These are phyloP conservation scores for Mycena belliarum DNA, from an alignment of 768 basidiomycete genomes.

Conservation along the genomic window DNA sequence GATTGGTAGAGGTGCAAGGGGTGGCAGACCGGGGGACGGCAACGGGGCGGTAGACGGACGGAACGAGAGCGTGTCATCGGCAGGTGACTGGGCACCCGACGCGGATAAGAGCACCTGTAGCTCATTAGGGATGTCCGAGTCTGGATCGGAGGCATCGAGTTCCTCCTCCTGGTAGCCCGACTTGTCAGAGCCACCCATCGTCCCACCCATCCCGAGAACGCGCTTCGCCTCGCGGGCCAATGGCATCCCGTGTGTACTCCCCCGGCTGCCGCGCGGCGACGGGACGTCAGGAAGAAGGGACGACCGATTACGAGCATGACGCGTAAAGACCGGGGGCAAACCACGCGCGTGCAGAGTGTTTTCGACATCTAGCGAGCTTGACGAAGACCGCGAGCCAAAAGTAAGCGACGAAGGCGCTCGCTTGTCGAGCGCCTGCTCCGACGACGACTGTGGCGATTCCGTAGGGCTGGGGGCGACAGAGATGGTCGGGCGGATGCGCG, in stretches of 20 bases:
- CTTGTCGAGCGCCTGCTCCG: slow-evolving; percentile 26
- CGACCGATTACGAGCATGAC: slow-evolving; percentile 29
- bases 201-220: slow-evolving; percentile 64
- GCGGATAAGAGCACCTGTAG: slow-evolving; percentile 60
- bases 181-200: slow-evolving; percentile 62
- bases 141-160: slow-evolving; percentile 59
- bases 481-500: slow-evolving; percentile 15
- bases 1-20: slow-evolving; percentile 40
- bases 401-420: slow-evolving; percentile 42
- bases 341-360: background rate
- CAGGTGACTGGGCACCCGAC: slow-evolving; percentile 34
- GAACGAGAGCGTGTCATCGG: slow-evolving; percentile 44
- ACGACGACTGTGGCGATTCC: slow-evolving; percentile 26
- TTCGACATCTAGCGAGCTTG: slow-evolving; percentile 17
- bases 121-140: slow-evolving; percentile 84
- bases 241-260: slow-evolving; percentile 27
- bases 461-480: slow-evolving; percentile 5
- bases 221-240: slow-evolving; percentile 54
- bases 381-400: slow-evolving; percentile 36
- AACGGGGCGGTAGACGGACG: slow-evolving; percentile 24
- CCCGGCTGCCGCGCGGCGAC: slow-evolving; percentile 25
- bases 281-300: slow-evolving; percentile 25
- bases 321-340: slow-evolving; percentile 38
- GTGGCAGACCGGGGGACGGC: slow-evolving; percentile 46
- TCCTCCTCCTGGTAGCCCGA: slow-evolving; percentile 45